Evolutionary conservation across 179 eudicot genomes (phyloP).

Genomic region (Heliamphora pulchella): DNA sequence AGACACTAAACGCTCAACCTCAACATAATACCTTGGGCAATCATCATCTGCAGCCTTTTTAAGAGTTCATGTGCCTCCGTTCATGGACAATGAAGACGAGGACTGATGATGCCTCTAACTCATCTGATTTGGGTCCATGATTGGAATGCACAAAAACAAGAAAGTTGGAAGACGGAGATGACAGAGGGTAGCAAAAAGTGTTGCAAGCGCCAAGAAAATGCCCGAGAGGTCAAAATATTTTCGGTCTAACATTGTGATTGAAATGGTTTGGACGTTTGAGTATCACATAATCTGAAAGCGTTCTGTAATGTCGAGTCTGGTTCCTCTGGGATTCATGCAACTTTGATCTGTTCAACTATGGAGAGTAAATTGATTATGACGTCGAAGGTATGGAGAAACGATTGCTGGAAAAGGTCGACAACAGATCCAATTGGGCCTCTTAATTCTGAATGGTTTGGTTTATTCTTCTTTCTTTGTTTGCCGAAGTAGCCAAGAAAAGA

Average conservation of each 20-base stretch:
- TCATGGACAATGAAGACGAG: constrained; percentile 22
- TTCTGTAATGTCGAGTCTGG: no score
- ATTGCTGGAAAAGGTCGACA: no score
- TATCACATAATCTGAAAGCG: no score
- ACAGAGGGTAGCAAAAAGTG: not conserved
- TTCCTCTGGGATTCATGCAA: no score
- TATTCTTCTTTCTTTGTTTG: no score
- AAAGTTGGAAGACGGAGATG: constrained; percentile 28
- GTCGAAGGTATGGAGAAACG: no score
- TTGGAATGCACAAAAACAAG: constrained; percentile 20
- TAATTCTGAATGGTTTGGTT: no score
- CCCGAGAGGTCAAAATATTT: not conserved
- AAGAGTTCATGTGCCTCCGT: not conserved
- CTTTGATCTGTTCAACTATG: no score
- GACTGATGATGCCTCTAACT: constrained; percentile 5
- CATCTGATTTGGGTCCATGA: constrained; percentile 13
- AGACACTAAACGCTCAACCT: not conserved
- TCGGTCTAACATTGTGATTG: no score
- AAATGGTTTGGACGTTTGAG: not conserved
- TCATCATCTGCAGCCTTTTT: not conserved
- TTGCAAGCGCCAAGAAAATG: constrained; percentile 16
- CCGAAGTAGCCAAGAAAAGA: no score
- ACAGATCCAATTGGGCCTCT: no score
- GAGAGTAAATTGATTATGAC: no score
- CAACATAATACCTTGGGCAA: not conserved